A percentile compares a stretch with the other conserved stretches of the same genome.
phyloP scores from a whole-genome alignment of 805 yeast species.

The Starmera dryadoides region DNA sequence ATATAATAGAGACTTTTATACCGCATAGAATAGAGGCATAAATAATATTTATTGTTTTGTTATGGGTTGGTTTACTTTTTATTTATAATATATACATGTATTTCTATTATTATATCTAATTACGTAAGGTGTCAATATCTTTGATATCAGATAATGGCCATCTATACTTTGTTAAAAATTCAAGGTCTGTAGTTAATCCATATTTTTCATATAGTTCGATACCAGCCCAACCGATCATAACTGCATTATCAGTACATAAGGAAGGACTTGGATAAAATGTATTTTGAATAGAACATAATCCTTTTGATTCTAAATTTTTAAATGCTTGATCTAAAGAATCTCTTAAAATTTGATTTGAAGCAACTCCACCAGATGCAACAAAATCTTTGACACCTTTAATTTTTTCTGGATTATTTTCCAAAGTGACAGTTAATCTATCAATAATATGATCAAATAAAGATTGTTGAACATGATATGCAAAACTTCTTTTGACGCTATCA shows the following conservation, averaged over 20 bases:
- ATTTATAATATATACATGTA: constrained; percentile 1
- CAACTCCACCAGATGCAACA: constrained; percentile 94
- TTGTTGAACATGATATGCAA: constrained; percentile 56
- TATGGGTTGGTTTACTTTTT: neutral
- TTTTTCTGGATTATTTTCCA: constrained; percentile 32
- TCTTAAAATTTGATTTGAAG: constrained; percentile 60
- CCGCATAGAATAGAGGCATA: too few relatives aligned
- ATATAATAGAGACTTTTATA: constrained; percentile 49
- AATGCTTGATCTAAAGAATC: constrained; percentile 35
- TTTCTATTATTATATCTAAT: neutral
- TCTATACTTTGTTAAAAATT: constrained; percentile 59
- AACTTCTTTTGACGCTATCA: constrained; percentile 28
- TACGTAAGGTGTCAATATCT: neutral
- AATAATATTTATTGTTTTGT: too few relatives aligned
- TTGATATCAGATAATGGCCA: constrained; percentile 68
- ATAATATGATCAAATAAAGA: constrained; percentile 67
- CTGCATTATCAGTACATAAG: constrained; percentile 90
- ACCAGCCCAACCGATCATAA: constrained; percentile 98
- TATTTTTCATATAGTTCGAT: constrained; percentile 66
- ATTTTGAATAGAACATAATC: constrained; percentile 17
- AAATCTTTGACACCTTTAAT: constrained; percentile 41
- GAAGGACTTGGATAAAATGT: constrained; percentile 63
- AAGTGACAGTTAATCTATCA: constrained; percentile 49
- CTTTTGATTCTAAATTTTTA: constrained; percentile 9
- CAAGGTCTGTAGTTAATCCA: constrained; percentile 37